phyloP scores from a whole-genome alignment of 108 stramenopile genomes.

The Conticribra guillardii region DNA sequence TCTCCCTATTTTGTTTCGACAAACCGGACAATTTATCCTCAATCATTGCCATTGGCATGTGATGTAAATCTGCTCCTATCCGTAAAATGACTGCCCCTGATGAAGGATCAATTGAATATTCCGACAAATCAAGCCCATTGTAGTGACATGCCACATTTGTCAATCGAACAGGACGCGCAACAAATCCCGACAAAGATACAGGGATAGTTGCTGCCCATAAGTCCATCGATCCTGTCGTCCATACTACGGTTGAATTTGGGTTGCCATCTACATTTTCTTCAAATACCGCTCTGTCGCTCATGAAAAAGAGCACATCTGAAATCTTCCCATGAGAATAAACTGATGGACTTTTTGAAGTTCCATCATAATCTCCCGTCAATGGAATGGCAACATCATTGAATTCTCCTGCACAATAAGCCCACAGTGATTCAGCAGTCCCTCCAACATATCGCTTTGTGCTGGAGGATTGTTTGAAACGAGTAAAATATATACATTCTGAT shows the following conservation, averaged over 20 bases:
- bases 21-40: constrained; percentile 10
- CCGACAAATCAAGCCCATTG: constrained; percentile 58
- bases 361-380: constrained; percentile 53
- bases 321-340: constrained; percentile 35
- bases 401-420: constrained; percentile 61
- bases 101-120: constrained; percentile 60
- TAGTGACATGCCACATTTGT: constrained; percentile 66
- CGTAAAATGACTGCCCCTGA: constrained; percentile 55
- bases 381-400: constrained; percentile 30
- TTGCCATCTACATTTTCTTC: constrained; percentile 1
- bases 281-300: constrained; percentile 57
- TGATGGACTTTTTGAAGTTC: constrained; percentile 64
- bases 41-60: constrained; percentile 32
- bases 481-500: constrained; percentile 68
- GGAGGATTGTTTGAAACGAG: constrained; percentile 59
- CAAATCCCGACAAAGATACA: not conserved
- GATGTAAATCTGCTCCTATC: constrained; percentile 74
- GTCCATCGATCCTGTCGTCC: constrained; percentile 66
- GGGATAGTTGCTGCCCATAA: constrained; percentile 63
- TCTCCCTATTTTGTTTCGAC: not conserved
- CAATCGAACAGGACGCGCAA: constrained; percentile 31
- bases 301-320: constrained; percentile 53
- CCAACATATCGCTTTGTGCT: constrained; percentile 63
- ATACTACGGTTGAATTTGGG: constrained; percentile 3
- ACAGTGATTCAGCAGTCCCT: constrained; percentile 74